phyloP scores from a whole-genome alignment of 2,329 filamentous ascomycete species.

The Onygenales sp. region DNA sequence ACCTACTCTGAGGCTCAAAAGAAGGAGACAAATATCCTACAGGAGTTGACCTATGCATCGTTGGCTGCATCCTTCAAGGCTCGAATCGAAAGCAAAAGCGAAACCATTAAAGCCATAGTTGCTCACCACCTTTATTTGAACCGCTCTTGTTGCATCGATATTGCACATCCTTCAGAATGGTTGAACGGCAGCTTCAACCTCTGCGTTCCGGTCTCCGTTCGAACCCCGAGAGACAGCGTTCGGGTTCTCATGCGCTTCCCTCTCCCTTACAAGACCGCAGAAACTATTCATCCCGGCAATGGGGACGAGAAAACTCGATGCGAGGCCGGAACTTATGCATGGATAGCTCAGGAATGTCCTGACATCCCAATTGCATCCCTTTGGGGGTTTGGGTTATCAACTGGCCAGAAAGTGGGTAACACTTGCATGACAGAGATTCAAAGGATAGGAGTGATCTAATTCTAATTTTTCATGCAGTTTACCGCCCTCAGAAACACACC shows the following conservation, averaged over 20 bases:
- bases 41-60: constrained; percentile 1
- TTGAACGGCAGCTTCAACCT: constrained; percentile 1
- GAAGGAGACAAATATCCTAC: constrained; percentile 7
- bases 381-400: neutral
- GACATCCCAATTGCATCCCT: neutral
- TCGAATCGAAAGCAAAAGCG: neutral
- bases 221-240: neutral
- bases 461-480: neutral
- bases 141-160: neutral
- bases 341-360: neutral
- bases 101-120: neutral
- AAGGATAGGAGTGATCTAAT: neutral
- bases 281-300: neutral
- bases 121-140: neutral
- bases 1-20: constrained; percentile 4
- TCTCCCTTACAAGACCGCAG: neutral
- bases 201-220: neutral
- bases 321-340: neutral
- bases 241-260: neutral
- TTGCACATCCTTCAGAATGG: neutral
- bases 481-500: neutral
- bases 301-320: neutral
- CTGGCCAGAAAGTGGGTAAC: neutral
- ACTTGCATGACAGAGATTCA: neutral
- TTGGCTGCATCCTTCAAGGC: neutral